Percentiles rank a stretch among this genome's conserved stretches.
Conservation (phyloP, 441 rosid species). For the Adansonia madagascariensis region DNA sequence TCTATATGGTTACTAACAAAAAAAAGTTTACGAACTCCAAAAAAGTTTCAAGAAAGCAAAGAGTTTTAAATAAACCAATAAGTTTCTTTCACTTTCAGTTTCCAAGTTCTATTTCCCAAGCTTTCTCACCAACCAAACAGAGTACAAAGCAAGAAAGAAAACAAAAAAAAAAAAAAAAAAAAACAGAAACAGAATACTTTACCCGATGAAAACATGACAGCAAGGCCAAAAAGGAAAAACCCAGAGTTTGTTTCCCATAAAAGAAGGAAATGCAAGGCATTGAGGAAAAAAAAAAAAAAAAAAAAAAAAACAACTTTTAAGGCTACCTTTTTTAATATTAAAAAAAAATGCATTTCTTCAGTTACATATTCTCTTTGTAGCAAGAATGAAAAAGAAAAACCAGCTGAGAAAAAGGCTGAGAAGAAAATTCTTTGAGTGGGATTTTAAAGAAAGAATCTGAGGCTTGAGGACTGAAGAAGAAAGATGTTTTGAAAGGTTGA, state of each 20-base stretch:
- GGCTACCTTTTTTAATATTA: conserved; percentile 17
- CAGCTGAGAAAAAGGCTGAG: not conserved
- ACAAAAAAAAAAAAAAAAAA: not conserved
- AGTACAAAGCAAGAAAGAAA: conserved; percentile 10
- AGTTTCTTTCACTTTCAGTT: not conserved
- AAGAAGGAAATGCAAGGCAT: conserved; percentile 16
- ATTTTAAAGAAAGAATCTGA: conserved; percentile 21
- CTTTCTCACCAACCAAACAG: conserved; percentile 34
- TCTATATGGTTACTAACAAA: conserved; percentile 27
- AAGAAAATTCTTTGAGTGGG: conserved; percentile 22
- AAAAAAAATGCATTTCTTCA: conserved; percentile 18
- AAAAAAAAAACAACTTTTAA: not conserved
- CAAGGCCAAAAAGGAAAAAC: not conserved
- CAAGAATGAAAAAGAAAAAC: not conserved
- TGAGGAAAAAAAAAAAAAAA: not conserved
- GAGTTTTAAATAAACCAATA: conserved; percentile 23
- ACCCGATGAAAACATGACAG: not conserved
- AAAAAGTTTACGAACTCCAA: conserved; percentile 1
- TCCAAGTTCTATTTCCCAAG: not conserved
- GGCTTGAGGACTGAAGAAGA: not conserved
- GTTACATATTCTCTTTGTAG: conserved; percentile 26
- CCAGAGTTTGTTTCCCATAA: not conserved
- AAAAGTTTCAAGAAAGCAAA: not conserved
- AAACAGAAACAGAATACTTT: conserved; percentile 4
- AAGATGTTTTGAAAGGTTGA: conserved; percentile 8